Evolutionary conservation across 352 stramenopile genomes (phyloP).

Genomic region (Pilasporangium apinafurcum): DNA sequence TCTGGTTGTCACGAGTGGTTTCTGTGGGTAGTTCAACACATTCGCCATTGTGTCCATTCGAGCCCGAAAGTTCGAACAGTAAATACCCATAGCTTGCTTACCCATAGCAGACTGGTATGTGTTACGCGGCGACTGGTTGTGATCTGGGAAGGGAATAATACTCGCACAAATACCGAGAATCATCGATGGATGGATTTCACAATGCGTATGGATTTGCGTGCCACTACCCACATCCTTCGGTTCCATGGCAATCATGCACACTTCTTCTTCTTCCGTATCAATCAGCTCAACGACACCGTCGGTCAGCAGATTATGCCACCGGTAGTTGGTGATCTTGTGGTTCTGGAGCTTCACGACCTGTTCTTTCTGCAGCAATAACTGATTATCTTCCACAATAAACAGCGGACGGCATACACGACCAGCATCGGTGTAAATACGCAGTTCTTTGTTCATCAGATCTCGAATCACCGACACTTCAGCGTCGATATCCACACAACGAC

Average conservation of each 20-base stretch:
- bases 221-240: conserved; percentile 89
- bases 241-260: conserved; percentile 99
- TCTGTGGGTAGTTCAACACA: conserved; percentile 99
- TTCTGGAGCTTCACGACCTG: conserved; percentile 96
- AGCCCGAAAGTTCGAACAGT: conserved; percentile 98
- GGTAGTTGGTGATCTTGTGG: conserved; percentile 86
- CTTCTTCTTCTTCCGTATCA: conserved; percentile 99
- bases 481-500: conserved; percentile 97
- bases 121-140: conserved; percentile 99
- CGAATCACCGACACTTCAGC: conserved; percentile 98
- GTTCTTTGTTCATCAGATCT: conserved; percentile 97
- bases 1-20: conserved; percentile 97
- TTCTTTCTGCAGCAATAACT: conserved; percentile 94
- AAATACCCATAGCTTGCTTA: conserved; percentile 99
- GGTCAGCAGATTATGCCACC: conserved; percentile 86
- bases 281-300: conserved; percentile 97
- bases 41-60: conserved; percentile 99
- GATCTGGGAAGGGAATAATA: conserved; percentile 99
- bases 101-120: conserved; percentile 99
- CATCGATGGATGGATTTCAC: conserved; percentile 99
- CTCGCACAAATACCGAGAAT: conserved; percentile 99
- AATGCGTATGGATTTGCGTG: conserved; percentile 98
- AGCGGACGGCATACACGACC: conserved; percentile 97
- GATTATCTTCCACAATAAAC: conserved; percentile 98
- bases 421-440: conserved; percentile 99